Evolutionary conservation across 306 rosid genomes (phyloP).

Genomic region (Alnus glutinosa): DNA sequence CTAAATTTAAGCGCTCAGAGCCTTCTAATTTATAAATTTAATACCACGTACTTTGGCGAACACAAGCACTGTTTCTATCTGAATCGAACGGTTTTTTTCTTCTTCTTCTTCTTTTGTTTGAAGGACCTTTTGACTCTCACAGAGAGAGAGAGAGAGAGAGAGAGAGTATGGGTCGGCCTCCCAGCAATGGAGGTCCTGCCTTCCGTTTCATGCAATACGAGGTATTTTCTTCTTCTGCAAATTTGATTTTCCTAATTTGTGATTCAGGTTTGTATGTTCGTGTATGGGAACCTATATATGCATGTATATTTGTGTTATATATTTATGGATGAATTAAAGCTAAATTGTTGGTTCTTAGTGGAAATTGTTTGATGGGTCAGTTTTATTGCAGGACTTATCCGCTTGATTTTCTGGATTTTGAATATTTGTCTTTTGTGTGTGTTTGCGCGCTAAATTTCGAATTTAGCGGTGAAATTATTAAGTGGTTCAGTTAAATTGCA

Average conservation of each 20-base stretch:
- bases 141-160: neutral
- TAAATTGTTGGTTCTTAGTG: neutral
- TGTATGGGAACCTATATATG: neutral
- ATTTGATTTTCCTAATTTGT: slow-evolving; percentile 2
- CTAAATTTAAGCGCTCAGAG: neutral
- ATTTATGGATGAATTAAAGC: neutral
- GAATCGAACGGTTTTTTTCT: neutral
- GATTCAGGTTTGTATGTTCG: neutral
- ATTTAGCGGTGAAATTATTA: neutral
- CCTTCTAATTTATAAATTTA: neutral
- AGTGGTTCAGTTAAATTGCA: slow-evolving; percentile 1
- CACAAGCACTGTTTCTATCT: neutral
- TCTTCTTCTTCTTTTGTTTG: neutral
- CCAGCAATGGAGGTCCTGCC: slow-evolving; percentile 95
- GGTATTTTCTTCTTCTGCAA: slow-evolving; percentile 43
- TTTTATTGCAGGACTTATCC: neutral
- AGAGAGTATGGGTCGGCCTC: slow-evolving; percentile 88
- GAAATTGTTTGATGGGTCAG: slow-evolving; percentile 3
- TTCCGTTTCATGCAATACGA: slow-evolving; percentile 79
- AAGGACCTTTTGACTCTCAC: slow-evolving; percentile 1
- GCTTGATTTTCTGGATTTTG: neutral
- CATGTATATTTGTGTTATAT: neutral
- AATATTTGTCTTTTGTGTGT: neutral
- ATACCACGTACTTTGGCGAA: neutral
- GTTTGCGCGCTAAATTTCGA: neutral